Conservation (phyloP, 805 yeast species). For the Martiniozyma abietophila region DNA sequence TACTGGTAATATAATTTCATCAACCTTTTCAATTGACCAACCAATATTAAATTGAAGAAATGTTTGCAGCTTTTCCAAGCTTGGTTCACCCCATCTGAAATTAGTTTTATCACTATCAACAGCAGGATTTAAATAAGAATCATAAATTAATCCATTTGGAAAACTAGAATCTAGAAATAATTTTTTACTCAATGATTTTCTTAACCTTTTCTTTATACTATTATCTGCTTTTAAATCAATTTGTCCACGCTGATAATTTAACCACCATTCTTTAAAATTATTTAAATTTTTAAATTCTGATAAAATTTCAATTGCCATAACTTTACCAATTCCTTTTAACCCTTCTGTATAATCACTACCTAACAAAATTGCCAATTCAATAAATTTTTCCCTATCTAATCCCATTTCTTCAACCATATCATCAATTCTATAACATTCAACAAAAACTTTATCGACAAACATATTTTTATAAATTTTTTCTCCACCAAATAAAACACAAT, state of each 20-base stretch:
- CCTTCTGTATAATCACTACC: slow-evolving; percentile 98
- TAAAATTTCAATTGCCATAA: slow-evolving; percentile 77
- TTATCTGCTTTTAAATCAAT: slow-evolving; percentile 33
- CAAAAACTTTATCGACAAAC: slow-evolving; percentile 89
- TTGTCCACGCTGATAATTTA: slow-evolving; percentile 31
- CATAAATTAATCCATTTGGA: slow-evolving; percentile 59
- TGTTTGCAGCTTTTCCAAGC: slow-evolving; percentile 65
- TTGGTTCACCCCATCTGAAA: slow-evolving; percentile 88
- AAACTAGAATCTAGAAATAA: slow-evolving; percentile 41
- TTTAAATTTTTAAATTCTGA: slow-evolving; percentile 61
- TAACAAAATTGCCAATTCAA: slow-evolving; percentile 71
- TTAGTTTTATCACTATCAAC: slow-evolving; percentile 74
- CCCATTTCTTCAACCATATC: slow-evolving; percentile 60
- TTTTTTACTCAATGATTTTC: slow-evolving; percentile 48
- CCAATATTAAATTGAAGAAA: slow-evolving; percentile 64
- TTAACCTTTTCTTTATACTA: slow-evolving; percentile 46
- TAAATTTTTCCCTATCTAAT: slow-evolving; percentile 50
- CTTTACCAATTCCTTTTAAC: slow-evolving; percentile 88
- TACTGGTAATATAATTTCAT: slow-evolving; percentile 79
- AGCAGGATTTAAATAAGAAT: slow-evolving; percentile 73
- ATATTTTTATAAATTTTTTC: slow-evolving; percentile 75
- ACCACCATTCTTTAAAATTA: slow-evolving; percentile 50
- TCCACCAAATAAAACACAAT: slow-evolving; percentile 91
- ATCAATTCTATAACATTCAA: slow-evolving; percentile 63
- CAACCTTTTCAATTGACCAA: slow-evolving; percentile 70